phyloP scores from a whole-genome alignment of 805 yeast species.

The Wickerhamiella australiensis region DNA sequence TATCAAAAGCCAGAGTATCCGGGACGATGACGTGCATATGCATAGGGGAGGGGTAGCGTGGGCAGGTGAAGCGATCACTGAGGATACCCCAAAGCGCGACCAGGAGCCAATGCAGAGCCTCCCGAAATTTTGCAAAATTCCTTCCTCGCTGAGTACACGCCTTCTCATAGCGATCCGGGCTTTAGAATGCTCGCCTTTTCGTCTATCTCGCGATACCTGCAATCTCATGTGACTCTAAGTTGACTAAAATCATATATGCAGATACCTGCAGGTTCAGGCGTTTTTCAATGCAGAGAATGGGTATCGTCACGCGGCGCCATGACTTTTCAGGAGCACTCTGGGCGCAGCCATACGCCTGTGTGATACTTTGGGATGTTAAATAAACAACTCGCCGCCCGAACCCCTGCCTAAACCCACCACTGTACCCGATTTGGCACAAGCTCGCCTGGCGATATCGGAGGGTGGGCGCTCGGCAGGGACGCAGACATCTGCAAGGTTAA shows the following conservation, averaged over 20 bases:
- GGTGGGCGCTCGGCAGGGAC: background rate
- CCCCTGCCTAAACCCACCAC: no score
- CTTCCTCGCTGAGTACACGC: no score
- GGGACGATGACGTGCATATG: background rate
- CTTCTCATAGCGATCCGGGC: no score
- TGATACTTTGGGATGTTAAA: background rate
- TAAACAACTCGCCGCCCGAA: no score
- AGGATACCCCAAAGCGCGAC: no score
- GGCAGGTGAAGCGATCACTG: no score
- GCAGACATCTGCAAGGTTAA: background rate
- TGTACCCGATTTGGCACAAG: no score
- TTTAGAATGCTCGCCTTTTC: no score
- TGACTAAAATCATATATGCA: background rate
- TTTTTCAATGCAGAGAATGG: background rate
- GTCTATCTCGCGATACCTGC: background rate
- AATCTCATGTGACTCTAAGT: background rate
- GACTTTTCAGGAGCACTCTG: no score
- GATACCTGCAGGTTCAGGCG: background rate
- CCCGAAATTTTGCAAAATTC: no score
- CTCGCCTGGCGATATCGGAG: slow-evolving; percentile 2
- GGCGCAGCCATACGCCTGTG: no score
- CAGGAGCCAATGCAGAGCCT: no score
- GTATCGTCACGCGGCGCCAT: background rate
- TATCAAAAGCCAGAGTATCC: background rate
- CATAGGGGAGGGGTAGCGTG: background rate